Base-by-base conservation (phyloP, 495 filamentous ascomycete species). In the Elaphomyces granulatus region DNA sequence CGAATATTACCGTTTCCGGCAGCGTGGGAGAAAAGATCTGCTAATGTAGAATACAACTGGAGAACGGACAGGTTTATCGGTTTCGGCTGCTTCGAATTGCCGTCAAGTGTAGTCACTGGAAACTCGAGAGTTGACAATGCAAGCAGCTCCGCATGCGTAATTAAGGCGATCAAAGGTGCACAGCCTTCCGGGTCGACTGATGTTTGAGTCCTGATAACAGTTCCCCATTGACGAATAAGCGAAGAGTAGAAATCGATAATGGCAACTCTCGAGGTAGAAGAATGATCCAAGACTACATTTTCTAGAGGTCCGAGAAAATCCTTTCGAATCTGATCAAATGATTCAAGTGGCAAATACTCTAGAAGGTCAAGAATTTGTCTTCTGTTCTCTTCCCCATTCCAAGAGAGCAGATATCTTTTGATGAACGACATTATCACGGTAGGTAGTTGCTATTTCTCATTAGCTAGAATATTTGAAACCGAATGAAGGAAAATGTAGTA, bases 191-290 rank as follows among this genome's bases (percentile, higher is more conserved):
- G 36, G 16, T 19, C 35, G 9, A 38, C 38, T 8, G 60, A 46
- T 12, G 47, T 46, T 3, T 55, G 45, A 19, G 49, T 40, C 36
- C 58, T 48, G 16, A 69, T 49, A 28, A 52, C 51, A 30, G 74
- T 49, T 4, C 72, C 70, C 84, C 85, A 93, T 51, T 74, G 71
- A 1, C 60, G 66, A 33, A 88, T 70, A 17, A 94, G 63, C n/a
- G 47, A 52, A 3, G 75, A 77, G 57, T 87, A 90, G 47, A 87
- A 83, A 10, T 58, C 62, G 7, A 92, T 61, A 3, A 92, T 61
- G 9, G 56, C 56, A 3, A 65, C 45, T 51, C 74, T 70, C 1
- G 73, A 74, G 17, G 52, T 41, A 4, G 66, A 33, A 2, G 59
- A 68, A 31, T 61, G 60, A 45, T 73, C 52, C 10, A 85, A 54